Conservation (phyloP, 2,329 filamentous ascomycete species). For the Zymoseptoria tritici region DNA sequence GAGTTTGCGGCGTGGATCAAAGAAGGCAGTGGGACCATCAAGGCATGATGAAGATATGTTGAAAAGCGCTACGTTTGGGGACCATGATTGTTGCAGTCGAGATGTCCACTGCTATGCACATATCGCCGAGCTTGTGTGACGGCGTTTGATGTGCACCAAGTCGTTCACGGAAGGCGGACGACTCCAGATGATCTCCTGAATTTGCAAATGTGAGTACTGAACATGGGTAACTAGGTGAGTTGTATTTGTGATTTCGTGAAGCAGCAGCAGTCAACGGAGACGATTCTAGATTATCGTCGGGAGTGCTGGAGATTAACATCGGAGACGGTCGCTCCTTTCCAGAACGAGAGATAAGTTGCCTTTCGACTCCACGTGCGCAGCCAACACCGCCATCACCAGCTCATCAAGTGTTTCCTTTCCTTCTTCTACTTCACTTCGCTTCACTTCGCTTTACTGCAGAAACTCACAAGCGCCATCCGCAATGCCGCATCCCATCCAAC, state of each 20-base stretch:
- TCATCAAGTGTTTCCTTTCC: not conserved
- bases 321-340: not conserved
- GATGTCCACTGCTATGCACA: not conserved
- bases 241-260: not conserved
- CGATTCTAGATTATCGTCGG: not conserved
- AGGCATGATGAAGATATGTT: not conserved
- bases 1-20: conserved; percentile 72
- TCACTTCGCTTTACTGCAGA: conserved; percentile 1
- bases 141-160: not conserved
- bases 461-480: not conserved
- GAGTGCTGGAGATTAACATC: not conserved
- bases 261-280: not conserved
- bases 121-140: not conserved
- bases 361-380: not conserved
- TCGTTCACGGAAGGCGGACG: not conserved
- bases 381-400: not conserved
- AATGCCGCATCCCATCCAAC: conserved; percentile 8
- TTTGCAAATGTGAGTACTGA: not conserved
- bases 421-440: conserved; percentile 1
- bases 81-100: not conserved
- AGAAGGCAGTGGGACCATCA: conserved; percentile 18
- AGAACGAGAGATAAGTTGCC: not conserved
- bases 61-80: not conserved
- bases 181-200: not conserved
- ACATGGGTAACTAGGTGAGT: not conserved